These are phyloP conservation scores for Ganoderma meredithae DNA, from an alignment of 1,284 basidiomycete genomes.

Conservation along the genomic window DNA sequence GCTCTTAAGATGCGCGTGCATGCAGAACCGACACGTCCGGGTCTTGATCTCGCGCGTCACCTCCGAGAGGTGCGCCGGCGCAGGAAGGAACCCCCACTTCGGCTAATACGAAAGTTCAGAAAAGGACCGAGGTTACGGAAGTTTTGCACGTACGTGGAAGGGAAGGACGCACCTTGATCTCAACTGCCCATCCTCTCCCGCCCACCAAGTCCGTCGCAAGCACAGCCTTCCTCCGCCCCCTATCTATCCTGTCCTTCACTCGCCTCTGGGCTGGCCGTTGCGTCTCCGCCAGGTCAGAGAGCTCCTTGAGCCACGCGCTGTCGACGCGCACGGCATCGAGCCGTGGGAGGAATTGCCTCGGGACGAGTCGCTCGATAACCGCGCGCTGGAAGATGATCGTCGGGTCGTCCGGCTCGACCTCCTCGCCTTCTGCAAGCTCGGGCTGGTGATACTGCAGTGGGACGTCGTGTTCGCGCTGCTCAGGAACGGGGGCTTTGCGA, in stretches of 20 bases:
- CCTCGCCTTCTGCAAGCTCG: slow-evolving; percentile 14
- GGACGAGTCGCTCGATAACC: slow-evolving; percentile 68
- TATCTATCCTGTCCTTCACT: slow-evolving; percentile 64
- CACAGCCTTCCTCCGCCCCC: slow-evolving; percentile 59
- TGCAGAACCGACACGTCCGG: slow-evolving; percentile 84
- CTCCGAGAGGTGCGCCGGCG: slow-evolving; percentile 60
- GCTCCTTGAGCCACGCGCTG: slow-evolving; percentile 64
- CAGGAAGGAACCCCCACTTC: slow-evolving; percentile 93
- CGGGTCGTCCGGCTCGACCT: slow-evolving; percentile 61
- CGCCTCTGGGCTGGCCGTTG: slow-evolving; percentile 64
- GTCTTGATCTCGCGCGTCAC: slow-evolving; percentile 68
- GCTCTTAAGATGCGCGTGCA: slow-evolving; percentile 76
- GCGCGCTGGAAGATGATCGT: slow-evolving; percentile 68
- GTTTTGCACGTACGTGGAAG: not conserved
- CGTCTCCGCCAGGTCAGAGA: slow-evolving; percentile 56
- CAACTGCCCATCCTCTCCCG: slow-evolving; percentile 69
- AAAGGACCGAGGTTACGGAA: slow-evolving; percentile 3
- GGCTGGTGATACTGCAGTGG: slow-evolving; percentile 17
- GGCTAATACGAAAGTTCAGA: slow-evolving; percentile 60
- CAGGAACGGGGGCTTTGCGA: slow-evolving; percentile 55
- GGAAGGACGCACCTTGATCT: slow-evolving; percentile 78
- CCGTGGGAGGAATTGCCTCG: slow-evolving; percentile 61
- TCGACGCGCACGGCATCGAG: slow-evolving; percentile 62
- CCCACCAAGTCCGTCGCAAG: slow-evolving; percentile 81
- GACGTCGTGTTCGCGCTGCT: slow-evolving; percentile 13